Conservation (phyloP, 495 filamentous ascomycete species). For the Aspergillus heteromorphus region DNA sequence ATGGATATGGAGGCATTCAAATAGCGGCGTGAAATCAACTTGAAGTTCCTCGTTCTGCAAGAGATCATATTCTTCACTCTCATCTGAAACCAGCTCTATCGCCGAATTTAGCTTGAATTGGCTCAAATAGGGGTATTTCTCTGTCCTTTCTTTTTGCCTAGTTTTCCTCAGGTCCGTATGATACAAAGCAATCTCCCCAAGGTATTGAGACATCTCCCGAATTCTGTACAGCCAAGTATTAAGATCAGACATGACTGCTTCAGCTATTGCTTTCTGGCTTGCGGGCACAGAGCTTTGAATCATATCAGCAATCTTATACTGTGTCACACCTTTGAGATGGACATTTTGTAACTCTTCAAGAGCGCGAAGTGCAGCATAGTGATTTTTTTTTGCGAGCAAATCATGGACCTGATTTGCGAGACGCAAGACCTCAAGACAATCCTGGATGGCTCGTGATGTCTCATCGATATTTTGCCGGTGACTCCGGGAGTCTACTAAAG, state of each 20-base stretch:
- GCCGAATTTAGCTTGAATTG: conserved; percentile 92
- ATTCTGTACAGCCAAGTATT: conserved; percentile 98
- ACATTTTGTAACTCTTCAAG: conserved; percentile 96
- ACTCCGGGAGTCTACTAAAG: conserved; percentile 80
- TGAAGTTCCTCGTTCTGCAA: conserved; percentile 89
- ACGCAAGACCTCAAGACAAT: conserved; percentile 86
- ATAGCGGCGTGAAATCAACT: conserved; percentile 90
- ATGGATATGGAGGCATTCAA: conserved; percentile 95
- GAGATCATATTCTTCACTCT: conserved; percentile 90
- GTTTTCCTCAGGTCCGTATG: conserved; percentile 84
- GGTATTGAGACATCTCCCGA: conserved; percentile 87
- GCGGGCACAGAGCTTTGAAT: conserved; percentile 93
- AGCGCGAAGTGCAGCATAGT: conserved; percentile 89
- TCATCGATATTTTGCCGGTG: conserved; percentile 97
- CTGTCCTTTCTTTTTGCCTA: conserved; percentile 73
- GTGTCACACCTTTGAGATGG: conserved; percentile 83
- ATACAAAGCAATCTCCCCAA: conserved; percentile 96
- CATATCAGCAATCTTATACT: conserved; percentile 92
- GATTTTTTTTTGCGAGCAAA: conserved; percentile 81
- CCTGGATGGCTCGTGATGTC: conserved; percentile 78
- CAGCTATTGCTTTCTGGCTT: conserved; percentile 87
- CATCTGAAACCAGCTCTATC: conserved; percentile 91
- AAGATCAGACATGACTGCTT: conserved; percentile 93
- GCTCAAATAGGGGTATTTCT: conserved; percentile 62
- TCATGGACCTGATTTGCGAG: conserved; percentile 95